phyloP scores from a whole-genome alignment of 805 yeast genomes.

The Candida boleticola region DNA sequence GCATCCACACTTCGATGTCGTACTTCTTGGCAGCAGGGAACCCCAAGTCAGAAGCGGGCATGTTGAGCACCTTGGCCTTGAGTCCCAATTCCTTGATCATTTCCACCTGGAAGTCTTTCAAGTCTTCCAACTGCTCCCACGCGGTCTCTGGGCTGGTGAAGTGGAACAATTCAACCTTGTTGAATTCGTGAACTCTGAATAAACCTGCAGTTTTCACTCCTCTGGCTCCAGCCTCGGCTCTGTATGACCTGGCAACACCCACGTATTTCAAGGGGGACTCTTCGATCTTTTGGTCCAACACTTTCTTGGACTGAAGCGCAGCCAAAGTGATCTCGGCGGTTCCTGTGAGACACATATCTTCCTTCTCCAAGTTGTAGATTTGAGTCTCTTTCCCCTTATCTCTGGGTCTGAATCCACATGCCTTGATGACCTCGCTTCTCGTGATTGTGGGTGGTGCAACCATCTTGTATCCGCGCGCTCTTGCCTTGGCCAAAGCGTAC shows the following conservation, averaged over 20 bases:
- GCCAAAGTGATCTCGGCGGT: conserved; percentile 96
- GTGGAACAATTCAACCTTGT: conserved; percentile 88
- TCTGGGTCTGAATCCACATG: conserved; percentile 94
- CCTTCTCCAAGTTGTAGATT: conserved; percentile 61
- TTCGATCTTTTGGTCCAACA: conserved; percentile 35
- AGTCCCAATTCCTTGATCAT: conserved; percentile 69
- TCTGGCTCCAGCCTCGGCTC: conserved; percentile 97
- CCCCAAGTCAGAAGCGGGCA: conserved; percentile 91
- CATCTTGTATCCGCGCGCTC: conserved; percentile 63
- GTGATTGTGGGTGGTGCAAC: conserved; percentile 86
- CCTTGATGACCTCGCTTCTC: conserved; percentile 68
- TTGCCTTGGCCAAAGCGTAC: conserved; percentile 68
- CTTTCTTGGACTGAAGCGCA: conserved; percentile 34
- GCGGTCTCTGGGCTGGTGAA: conserved; percentile 57
- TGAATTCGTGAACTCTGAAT: conserved; percentile 93
- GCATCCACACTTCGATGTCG: conserved; percentile 98
- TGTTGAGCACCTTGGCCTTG: conserved; percentile 74
- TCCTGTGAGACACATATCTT: conserved; percentile 72
- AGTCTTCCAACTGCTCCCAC: conserved; percentile 50
- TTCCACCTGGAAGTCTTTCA: conserved; percentile 63
- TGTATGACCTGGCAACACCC: conserved; percentile 81
- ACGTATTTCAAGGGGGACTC: conserved; percentile 59
- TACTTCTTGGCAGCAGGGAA: conserved; percentile 89
- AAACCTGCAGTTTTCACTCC: conserved; percentile 91
- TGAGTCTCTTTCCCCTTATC: conserved; percentile 86